Percentiles rank a stretch among this genome's conserved stretches.
These are phyloP conservation scores for Monosporascus sp. DNA, from an alignment of 2,329 filamentous ascomycete species.

Conservation along the genomic window DNA sequence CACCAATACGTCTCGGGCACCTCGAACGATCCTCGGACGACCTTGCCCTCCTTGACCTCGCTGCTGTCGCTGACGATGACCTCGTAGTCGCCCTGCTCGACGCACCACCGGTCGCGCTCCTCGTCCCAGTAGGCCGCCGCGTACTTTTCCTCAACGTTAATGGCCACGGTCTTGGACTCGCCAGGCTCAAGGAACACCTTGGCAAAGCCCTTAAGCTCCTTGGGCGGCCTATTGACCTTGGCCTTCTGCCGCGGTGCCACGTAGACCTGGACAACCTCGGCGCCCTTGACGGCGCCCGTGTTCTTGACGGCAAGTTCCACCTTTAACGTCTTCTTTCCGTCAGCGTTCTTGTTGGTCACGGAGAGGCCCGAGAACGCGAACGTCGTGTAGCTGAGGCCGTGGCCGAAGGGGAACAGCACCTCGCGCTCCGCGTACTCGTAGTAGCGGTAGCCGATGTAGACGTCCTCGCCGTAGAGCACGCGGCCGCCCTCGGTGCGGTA, in stretches of 20 bases:
- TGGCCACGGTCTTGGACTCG: conserved; percentile 50
- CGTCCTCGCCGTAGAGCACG: conserved; percentile 72
- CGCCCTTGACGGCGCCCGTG: conserved; percentile 48
- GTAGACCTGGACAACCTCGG: conserved; percentile 56
- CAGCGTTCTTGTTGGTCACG: conserved; percentile 41
- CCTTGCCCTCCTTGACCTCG: conserved; percentile 38
- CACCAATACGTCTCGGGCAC: conserved; percentile 62
- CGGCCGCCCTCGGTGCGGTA: conserved; percentile 66
- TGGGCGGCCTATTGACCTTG: conserved; percentile 50
- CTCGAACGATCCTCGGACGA: conserved; percentile 48
- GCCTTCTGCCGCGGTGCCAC: conserved; percentile 46
- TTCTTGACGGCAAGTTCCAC: conserved; percentile 55
- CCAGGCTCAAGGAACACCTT: conserved; percentile 61
- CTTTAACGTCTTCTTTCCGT: conserved; percentile 26
- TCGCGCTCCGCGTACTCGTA: conserved; percentile 66
- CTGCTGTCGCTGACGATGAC: conserved; percentile 58
- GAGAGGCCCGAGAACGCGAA: conserved; percentile 54
- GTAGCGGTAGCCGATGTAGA: conserved; percentile 77
- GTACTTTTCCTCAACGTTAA: conserved; percentile 58
- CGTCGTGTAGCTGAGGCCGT: conserved; percentile 72
- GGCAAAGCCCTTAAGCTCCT: conserved; percentile 61
- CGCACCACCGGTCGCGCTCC: conserved; percentile 58
- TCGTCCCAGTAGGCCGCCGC: conserved; percentile 69
- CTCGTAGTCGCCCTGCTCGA: conserved; percentile 61
- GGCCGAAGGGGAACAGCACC: conserved; percentile 72